phyloP scores from a whole-genome alignment of 2,329 filamentous ascomycete genomes.

The Hysterium pulicare region DNA sequence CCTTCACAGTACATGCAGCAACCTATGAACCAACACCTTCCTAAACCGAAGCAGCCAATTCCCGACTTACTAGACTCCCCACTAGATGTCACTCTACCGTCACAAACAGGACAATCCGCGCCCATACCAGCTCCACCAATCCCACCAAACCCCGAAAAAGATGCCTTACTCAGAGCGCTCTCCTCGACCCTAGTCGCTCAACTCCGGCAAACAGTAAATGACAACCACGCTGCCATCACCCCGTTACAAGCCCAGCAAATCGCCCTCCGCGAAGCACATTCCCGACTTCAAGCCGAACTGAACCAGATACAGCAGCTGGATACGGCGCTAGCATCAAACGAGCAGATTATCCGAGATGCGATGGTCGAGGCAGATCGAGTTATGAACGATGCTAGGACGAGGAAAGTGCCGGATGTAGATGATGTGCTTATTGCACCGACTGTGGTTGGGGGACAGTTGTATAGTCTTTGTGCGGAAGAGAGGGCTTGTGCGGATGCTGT shows the following conservation, averaged over 20 bases:
- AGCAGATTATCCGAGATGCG: conserved; percentile 71
- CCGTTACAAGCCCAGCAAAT: conserved; percentile 75
- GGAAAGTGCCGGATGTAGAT: conserved; percentile 74
- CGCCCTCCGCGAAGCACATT: conserved; percentile 69
- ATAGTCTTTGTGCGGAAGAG: conserved; percentile 85
- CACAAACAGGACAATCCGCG: conserved; percentile 43
- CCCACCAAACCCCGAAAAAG: conserved; percentile 93
- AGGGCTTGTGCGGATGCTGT: conserved; percentile 81
- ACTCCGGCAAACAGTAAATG: conserved; percentile 64
- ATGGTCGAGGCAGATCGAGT: conserved; percentile 75
- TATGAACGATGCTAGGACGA: conserved; percentile 67
- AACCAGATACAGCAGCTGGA: conserved; percentile 68
- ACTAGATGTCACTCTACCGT: conserved; percentile 57
- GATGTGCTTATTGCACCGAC: conserved; percentile 91
- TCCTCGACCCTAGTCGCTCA: conserved; percentile 66
- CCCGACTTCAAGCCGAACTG: conserved; percentile 70
- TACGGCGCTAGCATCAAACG: conserved; percentile 70
- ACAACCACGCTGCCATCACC: conserved; percentile 70
- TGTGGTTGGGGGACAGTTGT: conserved; percentile 88
- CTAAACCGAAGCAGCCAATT: conserved; percentile 14
- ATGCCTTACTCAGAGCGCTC: conserved; percentile 75
- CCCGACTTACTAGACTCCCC: conserved; percentile 61
- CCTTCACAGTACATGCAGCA: conserved; percentile 31
- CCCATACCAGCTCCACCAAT: conserved; percentile 73
- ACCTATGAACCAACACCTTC: conserved; percentile 28